These are phyloP conservation scores for Phylloporus sp. DNA, from an alignment of 768 basidiomycete species.

Conservation along the genomic window DNA sequence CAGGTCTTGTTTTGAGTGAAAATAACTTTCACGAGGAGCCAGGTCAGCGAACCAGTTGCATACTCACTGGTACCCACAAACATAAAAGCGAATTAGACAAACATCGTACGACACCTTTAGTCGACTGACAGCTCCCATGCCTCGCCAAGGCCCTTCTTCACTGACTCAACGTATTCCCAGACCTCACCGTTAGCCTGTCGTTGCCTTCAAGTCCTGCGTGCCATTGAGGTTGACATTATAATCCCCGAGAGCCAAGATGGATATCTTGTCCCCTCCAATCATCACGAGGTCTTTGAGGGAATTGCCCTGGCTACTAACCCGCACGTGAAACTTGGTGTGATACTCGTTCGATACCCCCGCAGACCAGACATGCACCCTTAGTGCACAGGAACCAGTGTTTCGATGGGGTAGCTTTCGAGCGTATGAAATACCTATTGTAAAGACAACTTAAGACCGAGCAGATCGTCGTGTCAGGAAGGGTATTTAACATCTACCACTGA, in stretches of 20 bases:
- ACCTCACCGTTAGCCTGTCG: not conserved
- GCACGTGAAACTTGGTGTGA: not conserved
- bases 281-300: not conserved
- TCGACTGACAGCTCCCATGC: not conserved
- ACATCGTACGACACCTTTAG: not conserved
- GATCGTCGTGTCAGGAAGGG: not conserved
- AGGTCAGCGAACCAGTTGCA: too few species aligned
- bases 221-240: not conserved
- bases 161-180: not conserved
- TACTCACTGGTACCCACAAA: too few species aligned
- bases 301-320: not conserved
- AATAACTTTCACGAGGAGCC: too few species aligned
- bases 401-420: not conserved
- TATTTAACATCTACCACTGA: not conserved
- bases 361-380: not conserved
- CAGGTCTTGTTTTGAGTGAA: too few species aligned
- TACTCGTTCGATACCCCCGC: not conserved
- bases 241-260: not conserved
- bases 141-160: not conserved
- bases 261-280: not conserved
- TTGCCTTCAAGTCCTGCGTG: not conserved
- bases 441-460: not conserved
- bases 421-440: not conserved
- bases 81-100: too few species aligned
- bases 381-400: not conserved